Evolutionary conservation across 768 basidiomycete species (phyloP).

Genomic region (Chalciporus piperatus): DNA sequence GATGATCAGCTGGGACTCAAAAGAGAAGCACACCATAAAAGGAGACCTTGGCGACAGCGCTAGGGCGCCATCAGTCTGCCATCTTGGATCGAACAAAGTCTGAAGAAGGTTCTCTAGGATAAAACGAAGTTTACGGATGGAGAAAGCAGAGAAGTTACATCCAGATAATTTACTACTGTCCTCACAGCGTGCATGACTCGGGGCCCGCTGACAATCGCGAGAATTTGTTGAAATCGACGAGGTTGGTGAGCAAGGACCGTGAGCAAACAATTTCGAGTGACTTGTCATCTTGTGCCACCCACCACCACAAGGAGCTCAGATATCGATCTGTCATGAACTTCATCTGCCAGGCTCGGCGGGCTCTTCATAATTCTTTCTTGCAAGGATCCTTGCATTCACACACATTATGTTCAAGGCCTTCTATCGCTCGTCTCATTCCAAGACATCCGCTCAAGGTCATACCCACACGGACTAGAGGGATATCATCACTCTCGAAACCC

Average conservation of each 20-base stretch:
- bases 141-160: background rate
- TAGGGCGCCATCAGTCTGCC: no score
- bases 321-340: slow-evolving; percentile 16
- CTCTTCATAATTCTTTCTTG: slow-evolving; percentile 22
- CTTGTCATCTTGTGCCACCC: background rate
- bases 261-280: slow-evolving; percentile 15
- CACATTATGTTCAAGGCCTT: slow-evolving; percentile 3
- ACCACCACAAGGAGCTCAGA: background rate
- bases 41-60: no score
- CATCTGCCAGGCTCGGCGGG: slow-evolving; percentile 18
- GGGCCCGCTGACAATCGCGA: background rate
- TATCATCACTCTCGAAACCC: slow-evolving; percentile 12
- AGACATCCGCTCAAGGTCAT: background rate
- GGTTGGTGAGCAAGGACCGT: background rate
- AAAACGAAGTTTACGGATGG: no score
- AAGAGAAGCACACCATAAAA: no score
- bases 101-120: no score
- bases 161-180: background rate
- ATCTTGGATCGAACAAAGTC: no score
- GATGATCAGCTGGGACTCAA: no score
- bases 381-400: slow-evolving; percentile 5
- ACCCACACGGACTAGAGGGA: slow-evolving; percentile 6
- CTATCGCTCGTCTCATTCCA: background rate
- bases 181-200: background rate
- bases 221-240: background rate